phyloP scores from a whole-genome alignment of 2,329 filamentous ascomycete genomes.

The Arachnomyces sp. region DNA sequence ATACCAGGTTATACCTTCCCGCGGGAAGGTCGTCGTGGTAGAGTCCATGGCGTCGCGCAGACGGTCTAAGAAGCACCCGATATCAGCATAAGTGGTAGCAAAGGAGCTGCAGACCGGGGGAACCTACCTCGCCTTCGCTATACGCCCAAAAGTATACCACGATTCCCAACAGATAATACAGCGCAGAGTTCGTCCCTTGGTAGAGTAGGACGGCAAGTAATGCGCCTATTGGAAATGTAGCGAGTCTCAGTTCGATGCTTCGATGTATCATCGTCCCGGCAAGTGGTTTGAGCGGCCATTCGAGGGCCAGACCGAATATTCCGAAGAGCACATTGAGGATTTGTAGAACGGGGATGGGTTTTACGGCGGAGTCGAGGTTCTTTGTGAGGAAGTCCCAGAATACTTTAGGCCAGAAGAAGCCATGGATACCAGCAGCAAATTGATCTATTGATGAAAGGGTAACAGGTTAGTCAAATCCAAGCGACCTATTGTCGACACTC shows the following conservation, averaged over 20 bases:
- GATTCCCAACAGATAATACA: conserved; percentile 86
- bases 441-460: conserved; percentile 56
- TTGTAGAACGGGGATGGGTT: conserved; percentile 80
- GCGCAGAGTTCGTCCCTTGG: conserved; percentile 80
- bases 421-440: conserved; percentile 70
- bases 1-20: conserved; percentile 21
- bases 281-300: conserved; percentile 76
- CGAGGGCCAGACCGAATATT: conserved; percentile 69
- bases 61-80: conserved; percentile 44
- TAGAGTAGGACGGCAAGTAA: conserved; percentile 73
- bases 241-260: conserved; percentile 76
- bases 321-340: conserved; percentile 82
- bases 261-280: conserved; percentile 73
- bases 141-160: conserved; percentile 93
- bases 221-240: conserved; percentile 70
- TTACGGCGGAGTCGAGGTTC: conserved; percentile 76
- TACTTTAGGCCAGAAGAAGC: conserved; percentile 97
- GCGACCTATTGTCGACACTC: neutral
- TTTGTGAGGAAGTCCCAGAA: conserved; percentile 96
- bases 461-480: conserved; percentile 2
- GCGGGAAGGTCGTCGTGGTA: conserved; percentile 45
- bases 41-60: conserved; percentile 61
- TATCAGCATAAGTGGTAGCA: conserved; percentile 3
- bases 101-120: neutral
- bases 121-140: conserved; percentile 85